Base-by-base conservation (phyloP, 352 stramenopile species). In the Pythium pyrilobum region DNA sequence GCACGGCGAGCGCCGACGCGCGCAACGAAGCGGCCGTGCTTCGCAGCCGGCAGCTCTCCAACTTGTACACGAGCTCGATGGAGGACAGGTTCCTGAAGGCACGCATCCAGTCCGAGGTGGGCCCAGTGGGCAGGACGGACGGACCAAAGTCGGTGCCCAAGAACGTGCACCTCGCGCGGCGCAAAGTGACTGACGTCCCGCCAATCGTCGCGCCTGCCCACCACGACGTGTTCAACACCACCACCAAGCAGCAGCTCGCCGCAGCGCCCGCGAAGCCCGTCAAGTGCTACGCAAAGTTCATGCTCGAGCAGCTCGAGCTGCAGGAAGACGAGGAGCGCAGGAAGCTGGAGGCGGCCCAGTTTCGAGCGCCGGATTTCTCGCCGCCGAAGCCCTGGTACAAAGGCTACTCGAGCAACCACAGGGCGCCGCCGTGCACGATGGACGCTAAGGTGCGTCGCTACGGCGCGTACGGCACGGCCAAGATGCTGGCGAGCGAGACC, bases 361-460 rank as follows among this genome's bases (percentile, higher is more conserved):
- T 62, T 25, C 57, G 41, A 38, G 36, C 52, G 8, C 52, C 64
- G 1, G 36, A 60, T 5, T 64, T 71, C 3, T 70, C 64, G 21
- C 39, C 47, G 6, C 31, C 39, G 2, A 81, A 73, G 23, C 73
- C 76, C 5, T 87, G 76, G 76, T 87, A 85, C 50, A 72, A 70
- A 21, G 59, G 67, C 8, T 73, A 67, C 32, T 73, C 71, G 11
- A 72, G 57, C 15, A 42, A 57, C 10, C 50, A 63, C 38, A 70
- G 77, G 32, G 33, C 61, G 4, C 56, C 66, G 4, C 37, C 50
- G 1, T 67, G 72, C 18, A 74, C 65, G 3, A 24, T 82, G 7
- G 74, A 85, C 18, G 74, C 72, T 8, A 80, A 81, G 41, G 43
- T 85, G 5, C 63, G 64, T 21, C 77, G 74, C 0, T 87, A 87